Evolutionary conservation across 768 basidiomycete species (phyloP), one percentile per base, ranked within the genome.

Genomic region (Boletus vermiculosoides): DNA sequence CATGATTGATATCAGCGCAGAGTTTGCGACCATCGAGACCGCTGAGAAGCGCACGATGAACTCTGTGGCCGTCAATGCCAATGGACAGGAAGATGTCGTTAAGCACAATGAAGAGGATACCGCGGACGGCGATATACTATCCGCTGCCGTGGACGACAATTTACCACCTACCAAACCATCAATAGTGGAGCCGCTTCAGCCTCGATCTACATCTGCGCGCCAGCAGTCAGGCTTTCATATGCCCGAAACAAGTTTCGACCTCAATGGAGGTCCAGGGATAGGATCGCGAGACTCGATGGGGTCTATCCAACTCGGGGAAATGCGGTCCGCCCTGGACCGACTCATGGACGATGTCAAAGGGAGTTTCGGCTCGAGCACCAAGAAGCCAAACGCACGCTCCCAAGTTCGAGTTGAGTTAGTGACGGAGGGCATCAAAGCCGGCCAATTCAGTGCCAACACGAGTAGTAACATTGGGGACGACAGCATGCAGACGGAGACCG

Each of bases 291-390:
- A 77, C 73, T 80, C 77, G 15, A 68, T 80, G 66, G 77, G 78
- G 8, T 77, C 80, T 45, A 77, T 83, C 28, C 80, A 84, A 61
- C 83, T 86, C 28, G 80, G 82, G 59, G 87, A 88, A 46, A 87
- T 88, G 81, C 82, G 83, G 57, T 86, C 84, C 58, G 88, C 87
- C 7, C 76, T 90, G 31, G 87, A 90, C 65, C 74, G 85, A 44
- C 75, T 90, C 31, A 86, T 90, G 83, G 85, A 87, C 59, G 84
- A 87, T 54, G 86, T 87, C 20, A 68, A 72, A 55, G 71, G 65
- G 9, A 71, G 60, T 28, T 42, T 65, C 5, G 56, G 59, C 22
- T 18, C 70, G 22, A 64, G 57, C 71, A 72, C 59, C 65, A 66
- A 60, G 60, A 52, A 56, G 36, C 34, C 54, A 23, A 59, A 54